phyloP scores from a whole-genome alignment of 306 rosid species.

The Quercus alba region DNA sequence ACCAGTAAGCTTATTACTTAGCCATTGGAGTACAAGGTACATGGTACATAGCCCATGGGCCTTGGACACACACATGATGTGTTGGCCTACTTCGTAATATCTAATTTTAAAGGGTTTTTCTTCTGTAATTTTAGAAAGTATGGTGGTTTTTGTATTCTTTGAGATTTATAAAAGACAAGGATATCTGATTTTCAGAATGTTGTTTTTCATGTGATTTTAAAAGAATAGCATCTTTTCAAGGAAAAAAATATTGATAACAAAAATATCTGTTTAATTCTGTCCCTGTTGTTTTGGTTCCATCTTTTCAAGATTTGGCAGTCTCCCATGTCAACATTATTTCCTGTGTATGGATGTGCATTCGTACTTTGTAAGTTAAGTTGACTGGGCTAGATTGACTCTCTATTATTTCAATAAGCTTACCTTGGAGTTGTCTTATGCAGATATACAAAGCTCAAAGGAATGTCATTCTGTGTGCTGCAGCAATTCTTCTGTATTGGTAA shows the following conservation, averaged over 20 bases:
- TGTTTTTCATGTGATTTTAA: too few relatives aligned
- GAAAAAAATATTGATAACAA: not conserved
- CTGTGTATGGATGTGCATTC: not conserved
- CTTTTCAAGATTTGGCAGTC: not conserved
- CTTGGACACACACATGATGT: too few relatives aligned
- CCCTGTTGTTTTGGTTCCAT: not conserved
- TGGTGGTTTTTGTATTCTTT: not conserved
- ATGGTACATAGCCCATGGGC: too few relatives aligned
- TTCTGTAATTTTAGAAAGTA: not conserved
- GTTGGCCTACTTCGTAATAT: too few relatives aligned
- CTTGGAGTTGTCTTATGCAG: slow-evolving; percentile 38
- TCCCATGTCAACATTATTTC: not conserved
- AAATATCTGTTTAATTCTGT: not conserved
- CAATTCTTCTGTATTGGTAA: slow-evolving; percentile 91
- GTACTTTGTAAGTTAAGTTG: too few relatives aligned
- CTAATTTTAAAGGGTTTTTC: not conserved
- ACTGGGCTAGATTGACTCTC: not conserved
- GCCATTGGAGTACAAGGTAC: too few relatives aligned
- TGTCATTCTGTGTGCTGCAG: slow-evolving; percentile 67
- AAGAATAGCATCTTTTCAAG: not conserved
- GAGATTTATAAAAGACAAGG: not conserved
- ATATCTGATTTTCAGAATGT: not conserved
- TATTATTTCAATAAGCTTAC: not conserved
- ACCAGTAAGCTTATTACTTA: too few relatives aligned
- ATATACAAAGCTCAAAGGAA: slow-evolving; percentile 95